Percentiles rank a stretch among this genome's conserved stretches.
Conservation (phyloP, 1,284 basidiomycete genomes). For the Boletus austroedulis region DNA sequence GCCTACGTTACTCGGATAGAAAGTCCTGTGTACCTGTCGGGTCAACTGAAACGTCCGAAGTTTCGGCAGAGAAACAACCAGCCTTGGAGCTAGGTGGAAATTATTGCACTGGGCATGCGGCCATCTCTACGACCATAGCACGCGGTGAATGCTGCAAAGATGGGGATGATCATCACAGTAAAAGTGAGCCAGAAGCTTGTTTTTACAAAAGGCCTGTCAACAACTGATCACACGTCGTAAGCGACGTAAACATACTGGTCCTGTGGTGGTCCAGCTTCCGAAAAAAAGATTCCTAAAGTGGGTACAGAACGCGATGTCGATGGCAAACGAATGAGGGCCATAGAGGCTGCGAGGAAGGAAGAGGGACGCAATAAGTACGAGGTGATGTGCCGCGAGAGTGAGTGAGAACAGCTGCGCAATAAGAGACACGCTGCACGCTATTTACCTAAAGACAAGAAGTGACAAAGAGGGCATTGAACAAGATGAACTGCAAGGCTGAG, state of each 20-base stretch:
- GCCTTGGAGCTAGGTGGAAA: slow-evolving; percentile 25
- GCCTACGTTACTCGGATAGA: too few species aligned
- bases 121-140: slow-evolving; percentile 62
- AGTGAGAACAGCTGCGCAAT: slow-evolving; percentile 62
- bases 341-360: slow-evolving; percentile 58
- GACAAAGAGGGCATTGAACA: slow-evolving; percentile 24
- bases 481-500: slow-evolving; percentile 68
- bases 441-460: slow-evolving; percentile 1
- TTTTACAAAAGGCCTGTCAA: neutral
- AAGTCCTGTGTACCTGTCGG: too few species aligned
- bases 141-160: slow-evolving; percentile 63
- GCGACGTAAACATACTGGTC: slow-evolving; percentile 43
- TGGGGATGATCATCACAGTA: slow-evolving; percentile 58
- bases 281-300: slow-evolving; percentile 56
- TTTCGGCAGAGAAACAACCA: slow-evolving; percentile 23
- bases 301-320: slow-evolving; percentile 71
- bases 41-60: neutral
- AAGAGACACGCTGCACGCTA: slow-evolving; percentile 62
- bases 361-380: slow-evolving; percentile 57
- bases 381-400: slow-evolving; percentile 57
- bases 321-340: slow-evolving; percentile 69
- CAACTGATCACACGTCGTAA: neutral
- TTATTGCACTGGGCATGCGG: slow-evolving; percentile 42
- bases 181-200: slow-evolving; percentile 75
- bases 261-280: slow-evolving; percentile 47